Evolutionary conservation across 169 alveolate species (phyloP).

Genomic region (Theileria equi): DNA sequence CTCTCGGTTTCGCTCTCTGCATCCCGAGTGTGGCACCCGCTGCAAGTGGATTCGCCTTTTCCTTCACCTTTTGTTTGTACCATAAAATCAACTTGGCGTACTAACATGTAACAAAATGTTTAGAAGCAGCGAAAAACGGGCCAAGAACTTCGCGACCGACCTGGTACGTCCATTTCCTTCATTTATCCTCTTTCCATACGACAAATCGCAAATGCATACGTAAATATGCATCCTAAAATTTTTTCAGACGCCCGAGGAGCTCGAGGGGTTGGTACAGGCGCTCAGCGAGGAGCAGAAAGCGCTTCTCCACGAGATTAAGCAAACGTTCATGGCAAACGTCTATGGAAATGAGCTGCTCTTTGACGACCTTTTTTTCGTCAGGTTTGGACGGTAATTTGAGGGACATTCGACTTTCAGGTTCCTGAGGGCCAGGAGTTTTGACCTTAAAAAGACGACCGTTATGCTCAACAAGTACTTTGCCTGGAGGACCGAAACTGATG

Average conservation of each 20-base stretch:
- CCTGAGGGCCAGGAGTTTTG: conserved; percentile 70
- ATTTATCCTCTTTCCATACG: neutral
- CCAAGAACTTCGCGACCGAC: conserved; percentile 44
- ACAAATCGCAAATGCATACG: neutral
- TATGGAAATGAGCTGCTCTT: conserved; percentile 41
- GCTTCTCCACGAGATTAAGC: conserved; percentile 39
- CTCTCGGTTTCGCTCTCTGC: too few species aligned
- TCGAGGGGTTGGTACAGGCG: conserved; percentile 62
- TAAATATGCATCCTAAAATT: neutral
- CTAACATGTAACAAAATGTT: conserved; percentile 1
- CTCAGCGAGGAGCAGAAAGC: conserved; percentile 44
- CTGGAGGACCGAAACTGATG: conserved; percentile 64
- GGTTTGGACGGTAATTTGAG: conserved; percentile 2
- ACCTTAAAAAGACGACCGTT: conserved; percentile 64
- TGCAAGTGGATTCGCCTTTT: too few species aligned
- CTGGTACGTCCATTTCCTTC: conserved; percentile 22
- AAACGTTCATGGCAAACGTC: conserved; percentile 28
- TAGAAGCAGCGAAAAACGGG: conserved; percentile 1
- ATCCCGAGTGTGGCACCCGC: too few species aligned
- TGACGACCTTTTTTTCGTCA: conserved; percentile 62
- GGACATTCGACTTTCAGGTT: conserved; percentile 26
- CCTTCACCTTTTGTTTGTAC: too few species aligned
- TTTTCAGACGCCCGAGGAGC: conserved; percentile 59
- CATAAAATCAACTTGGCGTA: too few species aligned
- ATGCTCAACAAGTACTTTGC: conserved; percentile 70